These are phyloP conservation scores for Grigorovia transvaalensis DNA, from an alignment of 805 yeast species.

Conservation along the genomic window DNA sequence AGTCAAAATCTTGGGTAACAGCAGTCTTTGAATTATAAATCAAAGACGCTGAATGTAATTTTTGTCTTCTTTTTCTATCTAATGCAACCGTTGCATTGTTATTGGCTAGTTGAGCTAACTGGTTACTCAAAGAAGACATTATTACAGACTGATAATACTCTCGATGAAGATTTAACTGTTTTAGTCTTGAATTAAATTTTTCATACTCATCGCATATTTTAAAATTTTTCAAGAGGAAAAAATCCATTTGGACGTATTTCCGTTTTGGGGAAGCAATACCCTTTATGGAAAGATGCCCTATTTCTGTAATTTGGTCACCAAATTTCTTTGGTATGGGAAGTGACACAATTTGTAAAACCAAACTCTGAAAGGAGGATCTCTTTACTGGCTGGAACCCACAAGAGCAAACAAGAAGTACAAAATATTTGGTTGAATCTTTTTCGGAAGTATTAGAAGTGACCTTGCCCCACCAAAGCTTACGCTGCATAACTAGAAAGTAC, in stretches of 20 bases:
- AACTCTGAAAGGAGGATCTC: too few species aligned
- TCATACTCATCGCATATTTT: constrained; percentile 11
- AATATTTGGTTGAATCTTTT: too few species aligned
- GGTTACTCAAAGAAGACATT: constrained; percentile 66
- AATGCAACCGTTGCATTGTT: constrained; percentile 61
- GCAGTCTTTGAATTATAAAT: constrained; percentile 81
- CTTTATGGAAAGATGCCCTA: background rate
- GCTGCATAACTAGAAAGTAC: too few species aligned
- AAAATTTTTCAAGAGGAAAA: constrained; percentile 1
- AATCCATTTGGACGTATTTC: background rate
- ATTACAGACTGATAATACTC: background rate
- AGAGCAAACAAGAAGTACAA: too few species aligned
- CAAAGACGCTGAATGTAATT: constrained; percentile 79
- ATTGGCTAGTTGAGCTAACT: constrained; percentile 59
- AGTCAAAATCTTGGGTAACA: constrained; percentile 87
- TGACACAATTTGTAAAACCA: too few species aligned
- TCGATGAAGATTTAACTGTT: background rate
- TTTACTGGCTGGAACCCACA: too few species aligned
- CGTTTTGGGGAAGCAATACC: background rate
- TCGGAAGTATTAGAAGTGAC: too few species aligned
- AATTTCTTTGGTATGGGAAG: too few species aligned
- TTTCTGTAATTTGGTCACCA: too few species aligned
- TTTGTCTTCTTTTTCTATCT: constrained; percentile 79
- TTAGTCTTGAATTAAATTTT: background rate
- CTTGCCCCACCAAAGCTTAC: too few species aligned